Percentiles rank a stretch among this genome's conserved stretches.
phyloP scores from a whole-genome alignment of 2,329 filamentous ascomycete species.

The Penicillium sp. region DNA sequence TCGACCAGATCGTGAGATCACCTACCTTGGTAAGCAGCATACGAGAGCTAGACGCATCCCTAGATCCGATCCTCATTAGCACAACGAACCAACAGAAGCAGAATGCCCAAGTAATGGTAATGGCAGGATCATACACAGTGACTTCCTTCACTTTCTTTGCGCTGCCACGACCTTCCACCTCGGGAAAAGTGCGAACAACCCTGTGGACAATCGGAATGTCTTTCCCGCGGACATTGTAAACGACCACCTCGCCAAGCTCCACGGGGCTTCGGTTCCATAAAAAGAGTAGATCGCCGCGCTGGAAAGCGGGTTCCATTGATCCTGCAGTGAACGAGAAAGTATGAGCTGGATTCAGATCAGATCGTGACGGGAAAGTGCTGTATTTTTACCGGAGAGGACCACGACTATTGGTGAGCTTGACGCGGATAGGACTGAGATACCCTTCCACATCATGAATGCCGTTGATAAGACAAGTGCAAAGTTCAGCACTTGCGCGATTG shows the following conservation, averaged over 20 bases:
- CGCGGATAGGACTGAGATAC: constrained; percentile 72
- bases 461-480: constrained; percentile 87
- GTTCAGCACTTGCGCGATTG: constrained; percentile 77
- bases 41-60: constrained; percentile 29
- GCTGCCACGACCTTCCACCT: constrained; percentile 35
- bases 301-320: constrained; percentile 66
- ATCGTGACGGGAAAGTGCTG: background rate
- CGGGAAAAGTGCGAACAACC: constrained; percentile 66
- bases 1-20: background rate
- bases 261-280: constrained; percentile 60
- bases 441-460: constrained; percentile 60
- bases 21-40: constrained; percentile 74
- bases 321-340: background rate
- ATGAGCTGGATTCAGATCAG: background rate
- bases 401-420: constrained; percentile 67
- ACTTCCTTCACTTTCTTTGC: constrained; percentile 36
- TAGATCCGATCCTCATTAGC: constrained; percentile 14
- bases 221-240: constrained; percentile 59
- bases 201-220: constrained; percentile 97
- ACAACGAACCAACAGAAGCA: background rate
- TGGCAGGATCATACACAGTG: constrained; percentile 24
- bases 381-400: constrained; percentile 53
- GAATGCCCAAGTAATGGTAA: background rate
- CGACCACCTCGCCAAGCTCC: constrained; percentile 68
- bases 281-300: constrained; percentile 61